Evolutionary conservation across 108 stramenopile species (phyloP), one percentile per base, ranked within the genome.

Genomic region (Nannochloropsis gaditana): DNA sequence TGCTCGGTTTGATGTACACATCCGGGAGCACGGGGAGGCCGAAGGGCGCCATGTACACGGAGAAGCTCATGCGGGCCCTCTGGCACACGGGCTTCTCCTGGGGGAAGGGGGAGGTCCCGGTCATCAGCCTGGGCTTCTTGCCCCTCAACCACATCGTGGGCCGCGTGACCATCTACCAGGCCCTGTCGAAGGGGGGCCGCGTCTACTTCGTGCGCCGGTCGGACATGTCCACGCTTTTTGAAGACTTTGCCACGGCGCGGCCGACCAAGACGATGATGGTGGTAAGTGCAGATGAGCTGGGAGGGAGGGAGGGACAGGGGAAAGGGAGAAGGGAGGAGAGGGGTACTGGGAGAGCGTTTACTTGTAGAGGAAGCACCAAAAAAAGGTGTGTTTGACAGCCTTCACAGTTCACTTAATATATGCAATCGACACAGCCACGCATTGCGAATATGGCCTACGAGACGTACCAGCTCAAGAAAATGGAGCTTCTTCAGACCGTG

Each of bases 181-280:
- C 19, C 1, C 3, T 73, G 19, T n/a, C 59, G 19, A 73, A 73
- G 59, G 59, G 59, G 19, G 59, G 59, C 59, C 19, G 15, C 3
- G 59, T 73, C n/a, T 73, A 73, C 6, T 73, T 73, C n/a, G 59
- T 73, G n/a, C 15, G 59, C 19, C 1, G 59, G 15, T 73, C 59
- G 5, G 59, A 73, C 2, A 73, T 73, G 59, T 73, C 59, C 19
- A 73, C 59, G 5, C n/a, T 73, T n/a, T 73, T 73, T n/a, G 59
- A 73, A 6, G 59, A 73, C 59, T 73, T 73, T 2, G 59, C 59
- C n/a, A 15, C 19, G 59, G 59, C 59, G 19, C 15, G n/a, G 59
- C 59, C 59, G 59, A 73, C 59, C 59, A 73, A 73, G 59, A 73
- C 59, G n/a, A 73, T 73, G 59, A 73, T 73, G 59, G 59, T 73